Conservation (phyloP, 768 basidiomycete genomes). For the Lepiota subincarnata region DNA sequence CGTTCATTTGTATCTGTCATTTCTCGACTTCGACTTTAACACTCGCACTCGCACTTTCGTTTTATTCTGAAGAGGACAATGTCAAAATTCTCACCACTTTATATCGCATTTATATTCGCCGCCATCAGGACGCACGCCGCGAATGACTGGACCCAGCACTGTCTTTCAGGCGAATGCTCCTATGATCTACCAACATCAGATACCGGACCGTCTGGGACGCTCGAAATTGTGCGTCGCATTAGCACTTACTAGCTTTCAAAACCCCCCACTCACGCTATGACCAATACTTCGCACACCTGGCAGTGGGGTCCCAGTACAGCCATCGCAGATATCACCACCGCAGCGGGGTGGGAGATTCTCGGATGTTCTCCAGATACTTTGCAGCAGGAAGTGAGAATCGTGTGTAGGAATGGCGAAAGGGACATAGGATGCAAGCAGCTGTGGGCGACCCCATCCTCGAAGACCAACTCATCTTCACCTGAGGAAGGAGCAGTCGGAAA, state of each 20-base stretch:
- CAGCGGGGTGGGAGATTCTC: constrained; percentile 51
- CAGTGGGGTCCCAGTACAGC: constrained; percentile 35
- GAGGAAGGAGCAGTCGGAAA: no score
- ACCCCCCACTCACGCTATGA: background rate
- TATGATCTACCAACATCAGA: constrained; percentile 32
- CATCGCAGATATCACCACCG: constrained; percentile 42
- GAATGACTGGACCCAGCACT: constrained; percentile 42
- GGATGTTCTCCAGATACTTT: constrained; percentile 36
- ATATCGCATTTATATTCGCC: no score
- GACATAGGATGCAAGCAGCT: constrained; percentile 8
- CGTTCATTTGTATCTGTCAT: no score
- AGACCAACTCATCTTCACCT: no score
- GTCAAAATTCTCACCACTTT: no score
- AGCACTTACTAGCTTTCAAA: no score
- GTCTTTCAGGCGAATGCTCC: constrained; percentile 34
- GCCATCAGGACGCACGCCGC: constrained; percentile 17
- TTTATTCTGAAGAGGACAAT: no score
- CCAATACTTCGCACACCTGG: background rate
- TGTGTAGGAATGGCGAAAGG: constrained; percentile 30
- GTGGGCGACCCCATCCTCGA: background rate
- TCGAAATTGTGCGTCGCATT: constrained; percentile 31
- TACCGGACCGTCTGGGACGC: constrained; percentile 31
- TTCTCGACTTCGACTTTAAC: no score
- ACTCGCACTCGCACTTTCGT: no score
- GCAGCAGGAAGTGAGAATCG: constrained; percentile 45